Evolutionary conservation across 352 stramenopile genomes (phyloP).

Genomic region (Phytophthora rubi): DNA sequence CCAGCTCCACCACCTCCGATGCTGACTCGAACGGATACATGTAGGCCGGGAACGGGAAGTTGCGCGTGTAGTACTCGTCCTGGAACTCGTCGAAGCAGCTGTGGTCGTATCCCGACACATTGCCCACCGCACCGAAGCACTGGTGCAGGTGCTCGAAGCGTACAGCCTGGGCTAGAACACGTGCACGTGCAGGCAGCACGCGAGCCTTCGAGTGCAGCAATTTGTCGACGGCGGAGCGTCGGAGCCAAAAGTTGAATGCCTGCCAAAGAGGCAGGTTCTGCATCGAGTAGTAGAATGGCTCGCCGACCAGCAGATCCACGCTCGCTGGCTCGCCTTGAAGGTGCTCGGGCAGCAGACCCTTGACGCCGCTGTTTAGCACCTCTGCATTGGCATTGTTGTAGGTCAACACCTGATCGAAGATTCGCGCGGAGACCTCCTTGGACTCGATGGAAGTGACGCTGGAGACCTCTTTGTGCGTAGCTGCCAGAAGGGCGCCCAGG

Average conservation of each 20-base stretch:
- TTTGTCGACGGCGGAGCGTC: slow-evolving; percentile 55
- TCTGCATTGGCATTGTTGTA: slow-evolving; percentile 57
- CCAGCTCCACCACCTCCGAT: slow-evolving; percentile 54
- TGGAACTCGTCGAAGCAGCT: slow-evolving; percentile 78
- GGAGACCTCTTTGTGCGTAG: slow-evolving; percentile 44
- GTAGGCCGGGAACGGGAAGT: slow-evolving; percentile 83
- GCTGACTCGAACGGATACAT: slow-evolving; percentile 73
- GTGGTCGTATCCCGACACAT: slow-evolving; percentile 79
- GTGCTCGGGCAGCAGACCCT: slow-evolving; percentile 66
- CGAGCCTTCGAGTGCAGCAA: slow-evolving; percentile 48
- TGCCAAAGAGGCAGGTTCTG: slow-evolving; percentile 86
- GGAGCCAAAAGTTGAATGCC: slow-evolving; percentile 86
- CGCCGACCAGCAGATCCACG: slow-evolving; percentile 68
- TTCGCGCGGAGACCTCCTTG: slow-evolving; percentile 80
- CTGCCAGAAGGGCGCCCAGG: slow-evolving; percentile 66
- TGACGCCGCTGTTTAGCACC: slow-evolving; percentile 74
- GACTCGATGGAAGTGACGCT: slow-evolving; percentile 80
- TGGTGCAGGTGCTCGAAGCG: slow-evolving; percentile 76
- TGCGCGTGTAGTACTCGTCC: slow-evolving; percentile 68
- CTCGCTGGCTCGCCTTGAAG: slow-evolving; percentile 52
- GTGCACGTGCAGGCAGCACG: slow-evolving; percentile 56
- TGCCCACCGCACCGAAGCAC: slow-evolving; percentile 77
- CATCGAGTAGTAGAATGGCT: slow-evolving; percentile 90
- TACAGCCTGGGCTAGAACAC: slow-evolving; percentile 67
- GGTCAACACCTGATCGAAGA: slow-evolving; percentile 74